Evolutionary conservation across 1,139 yeast genomes (phyloP).

Genomic region (Kodamaea fungicola): DNA sequence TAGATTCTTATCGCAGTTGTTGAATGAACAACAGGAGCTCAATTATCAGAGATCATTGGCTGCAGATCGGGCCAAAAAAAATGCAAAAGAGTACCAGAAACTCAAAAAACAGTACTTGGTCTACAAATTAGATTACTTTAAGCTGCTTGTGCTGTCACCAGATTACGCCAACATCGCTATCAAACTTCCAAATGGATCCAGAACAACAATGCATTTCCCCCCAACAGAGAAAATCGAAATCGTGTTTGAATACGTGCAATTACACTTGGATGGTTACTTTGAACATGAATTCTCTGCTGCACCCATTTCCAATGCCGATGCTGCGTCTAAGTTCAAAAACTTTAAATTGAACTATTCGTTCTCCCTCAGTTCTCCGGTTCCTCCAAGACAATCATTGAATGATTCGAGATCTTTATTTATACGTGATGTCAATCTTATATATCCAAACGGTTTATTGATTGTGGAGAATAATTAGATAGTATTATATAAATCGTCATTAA

Average conservation of each 20-base stretch:
- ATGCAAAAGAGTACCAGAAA: slow-evolving; percentile 22
- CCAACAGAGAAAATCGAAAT: slow-evolving; percentile 48
- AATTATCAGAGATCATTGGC: slow-evolving; percentile 72
- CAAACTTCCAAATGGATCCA: slow-evolving; percentile 49
- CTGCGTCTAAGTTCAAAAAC: slow-evolving; percentile 17
- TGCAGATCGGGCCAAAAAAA: slow-evolving; percentile 44
- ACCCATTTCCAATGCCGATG: slow-evolving; percentile 17
- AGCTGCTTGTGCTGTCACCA: slow-evolving; percentile 18
- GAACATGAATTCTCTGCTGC: slow-evolving; percentile 18
- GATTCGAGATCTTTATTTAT: slow-evolving; percentile 21
- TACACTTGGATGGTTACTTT: slow-evolving; percentile 30
- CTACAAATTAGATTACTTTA: slow-evolving; percentile 49
- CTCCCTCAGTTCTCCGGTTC: slow-evolving; percentile 36
- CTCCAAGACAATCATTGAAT: slow-evolving; percentile 34
- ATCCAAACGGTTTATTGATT: slow-evolving; percentile 43
- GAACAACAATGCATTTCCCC: slow-evolving; percentile 48
- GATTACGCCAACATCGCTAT: slow-evolving; percentile 53
- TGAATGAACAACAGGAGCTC: slow-evolving; percentile 72
- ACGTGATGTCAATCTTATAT: slow-evolving; percentile 29
- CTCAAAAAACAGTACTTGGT: slow-evolving; percentile 29
- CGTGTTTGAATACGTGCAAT: slow-evolving; percentile 57
- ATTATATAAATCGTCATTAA: background rate
- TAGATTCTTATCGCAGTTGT: slow-evolving; percentile 53
- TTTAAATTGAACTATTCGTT: slow-evolving; percentile 29
- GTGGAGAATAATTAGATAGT: slow-evolving; percentile 27